Conservation (phyloP, 2,329 filamentous ascomycete genomes). For the Beauveria brongniartii region DNA sequence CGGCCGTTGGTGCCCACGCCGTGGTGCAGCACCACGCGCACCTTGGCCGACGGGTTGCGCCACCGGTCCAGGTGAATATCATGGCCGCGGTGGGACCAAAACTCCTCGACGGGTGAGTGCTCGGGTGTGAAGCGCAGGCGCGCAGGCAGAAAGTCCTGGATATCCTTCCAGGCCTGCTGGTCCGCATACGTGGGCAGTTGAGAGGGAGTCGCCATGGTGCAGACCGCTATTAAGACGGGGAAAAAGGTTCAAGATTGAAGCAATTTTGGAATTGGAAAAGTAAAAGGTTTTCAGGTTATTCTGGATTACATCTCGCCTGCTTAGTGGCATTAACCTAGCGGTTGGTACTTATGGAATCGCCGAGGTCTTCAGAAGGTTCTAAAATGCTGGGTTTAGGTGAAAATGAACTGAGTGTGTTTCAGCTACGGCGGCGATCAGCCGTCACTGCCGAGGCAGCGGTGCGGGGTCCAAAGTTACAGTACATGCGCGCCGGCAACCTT, state of each 20-base stretch:
- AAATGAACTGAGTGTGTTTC: not conserved
- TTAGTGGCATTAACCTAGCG: not conserved
- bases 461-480: not conserved
- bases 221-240: not conserved
- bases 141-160: not conserved
- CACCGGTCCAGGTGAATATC: not conserved
- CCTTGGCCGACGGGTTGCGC: not conserved
- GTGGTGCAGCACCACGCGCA: not conserved
- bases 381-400: too few relatives aligned
- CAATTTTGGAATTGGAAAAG: not conserved
- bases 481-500: too few relatives aligned
- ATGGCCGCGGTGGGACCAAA: not conserved
- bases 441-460: not conserved
- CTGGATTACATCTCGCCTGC: not conserved
- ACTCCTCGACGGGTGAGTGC: not conserved
- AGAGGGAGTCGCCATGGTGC: not conserved
- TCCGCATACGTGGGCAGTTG: not conserved
- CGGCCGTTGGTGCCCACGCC: slow-evolving; percentile 4
- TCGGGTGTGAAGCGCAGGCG: not conserved
- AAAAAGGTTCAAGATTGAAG: not conserved
- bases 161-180: slow-evolving; percentile 4
- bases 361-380: not conserved
- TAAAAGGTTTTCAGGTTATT: not conserved
- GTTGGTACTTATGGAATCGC: not conserved
- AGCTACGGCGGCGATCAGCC: not conserved